Percentiles rank a stretch among this genome's conserved stretches.
phyloP scores from a whole-genome alignment of 768 basidiomycete genomes.

The Tephrocybe sp. region DNA sequence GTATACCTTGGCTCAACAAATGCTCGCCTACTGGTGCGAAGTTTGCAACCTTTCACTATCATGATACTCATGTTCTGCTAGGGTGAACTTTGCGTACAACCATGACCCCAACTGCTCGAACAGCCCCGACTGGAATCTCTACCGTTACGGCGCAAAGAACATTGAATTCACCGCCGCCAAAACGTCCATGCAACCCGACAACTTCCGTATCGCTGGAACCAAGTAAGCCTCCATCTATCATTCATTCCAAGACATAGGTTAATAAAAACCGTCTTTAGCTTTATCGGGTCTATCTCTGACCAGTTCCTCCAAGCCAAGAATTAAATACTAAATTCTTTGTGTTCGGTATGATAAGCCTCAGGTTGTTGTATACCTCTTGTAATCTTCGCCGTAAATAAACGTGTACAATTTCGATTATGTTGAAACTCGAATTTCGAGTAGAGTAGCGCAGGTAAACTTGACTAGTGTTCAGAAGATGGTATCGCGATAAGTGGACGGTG shows the following conservation, averaged over 20 bases:
- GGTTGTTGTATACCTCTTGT: not conserved
- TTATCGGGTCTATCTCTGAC: conserved; percentile 16
- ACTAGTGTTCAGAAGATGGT: not conserved
- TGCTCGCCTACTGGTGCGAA: conserved; percentile 18
- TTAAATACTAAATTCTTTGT: not conserved
- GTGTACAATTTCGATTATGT: not conserved
- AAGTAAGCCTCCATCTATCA: conserved; percentile 5
- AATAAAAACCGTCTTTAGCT: conserved; percentile 5
- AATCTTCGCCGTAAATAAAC: not conserved
- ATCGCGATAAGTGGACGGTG: not conserved
- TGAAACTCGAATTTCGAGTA: too few species aligned
- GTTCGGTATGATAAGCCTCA: not conserved
- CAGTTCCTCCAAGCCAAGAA: conserved; percentile 14
- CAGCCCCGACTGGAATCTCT: conserved; percentile 14
- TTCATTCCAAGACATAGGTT: not conserved
- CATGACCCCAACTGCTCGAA: conserved; percentile 7
- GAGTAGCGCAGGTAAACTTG: too few species aligned
- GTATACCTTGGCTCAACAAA: conserved; percentile 15
- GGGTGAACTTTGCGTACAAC: conserved; percentile 19
- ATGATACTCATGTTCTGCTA: not conserved
- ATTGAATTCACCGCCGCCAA: conserved; percentile 6
- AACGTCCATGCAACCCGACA: conserved; percentile 15
- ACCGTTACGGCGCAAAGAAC: conserved; percentile 3
- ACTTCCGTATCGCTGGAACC: conserved; percentile 12
- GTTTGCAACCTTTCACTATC: not conserved